A percentile compares a stretch with the other conserved stretches of the same genome.
Conservation (phyloP, 2,329 filamentous ascomycete genomes). For the Chrysoporthe austroafricana region DNA sequence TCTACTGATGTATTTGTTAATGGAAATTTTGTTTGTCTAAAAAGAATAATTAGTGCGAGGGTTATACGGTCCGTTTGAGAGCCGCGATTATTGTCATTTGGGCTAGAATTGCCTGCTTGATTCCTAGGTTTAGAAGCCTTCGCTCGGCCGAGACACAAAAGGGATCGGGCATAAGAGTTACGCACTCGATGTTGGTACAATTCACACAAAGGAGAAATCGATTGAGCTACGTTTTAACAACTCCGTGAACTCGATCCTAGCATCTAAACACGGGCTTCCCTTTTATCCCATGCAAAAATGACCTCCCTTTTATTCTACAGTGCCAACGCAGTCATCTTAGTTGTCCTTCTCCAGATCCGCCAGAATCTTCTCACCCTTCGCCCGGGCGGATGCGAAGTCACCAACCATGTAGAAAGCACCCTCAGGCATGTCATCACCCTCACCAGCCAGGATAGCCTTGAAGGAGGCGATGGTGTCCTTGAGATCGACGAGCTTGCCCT, state of each 20-base stretch:
- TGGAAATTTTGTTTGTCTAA: too few relatives aligned
- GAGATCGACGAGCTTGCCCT: slow-evolving; percentile 95
- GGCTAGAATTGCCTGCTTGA: too few relatives aligned
- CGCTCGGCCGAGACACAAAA: background rate
- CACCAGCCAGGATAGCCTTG: slow-evolving; percentile 94
- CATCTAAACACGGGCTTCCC: slow-evolving; percentile 61
- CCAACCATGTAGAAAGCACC: slow-evolving; percentile 98
- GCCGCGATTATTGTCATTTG: too few relatives aligned
- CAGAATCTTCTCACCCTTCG: slow-evolving; percentile 99
- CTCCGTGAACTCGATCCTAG: slow-evolving; percentile 55
- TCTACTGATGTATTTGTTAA: too few relatives aligned
- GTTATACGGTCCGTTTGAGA: too few relatives aligned
- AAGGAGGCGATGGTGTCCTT: slow-evolving; percentile 98
- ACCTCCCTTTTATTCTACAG: slow-evolving; percentile 37
- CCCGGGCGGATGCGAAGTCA: slow-evolving; percentile 87
- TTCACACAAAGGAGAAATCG: slow-evolving; percentile 61
- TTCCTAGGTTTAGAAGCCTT: too few relatives aligned
- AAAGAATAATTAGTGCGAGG: too few relatives aligned
- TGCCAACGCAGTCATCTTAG: slow-evolving; percentile 41
- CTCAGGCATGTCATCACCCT: slow-evolving; percentile 95
- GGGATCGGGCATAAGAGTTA: too few relatives aligned
- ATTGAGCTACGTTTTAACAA: slow-evolving; percentile 56
- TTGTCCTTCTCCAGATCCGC: slow-evolving; percentile 77
- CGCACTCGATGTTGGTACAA: slow-evolving; percentile 55
- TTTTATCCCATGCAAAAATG: slow-evolving; percentile 35